Evolutionary conservation across 2,329 filamentous ascomycete species (phyloP), one percentile per base, ranked within the genome.

Genomic region (Emergomyces orientalis): DNA sequence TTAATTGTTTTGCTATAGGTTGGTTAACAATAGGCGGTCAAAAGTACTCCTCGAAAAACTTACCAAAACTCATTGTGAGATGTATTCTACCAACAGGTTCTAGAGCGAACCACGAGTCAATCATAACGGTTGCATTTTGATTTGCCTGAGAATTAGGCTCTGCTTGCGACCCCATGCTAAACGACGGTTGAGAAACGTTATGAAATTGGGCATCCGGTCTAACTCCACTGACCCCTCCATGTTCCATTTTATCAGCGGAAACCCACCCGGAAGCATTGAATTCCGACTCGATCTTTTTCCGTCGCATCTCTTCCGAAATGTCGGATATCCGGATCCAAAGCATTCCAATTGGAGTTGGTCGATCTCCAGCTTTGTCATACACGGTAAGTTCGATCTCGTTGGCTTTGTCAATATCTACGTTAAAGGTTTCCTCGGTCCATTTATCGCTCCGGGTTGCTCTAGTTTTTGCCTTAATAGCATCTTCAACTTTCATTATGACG

Each of bases 381-480:
- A 99, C 92, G 0, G 91, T 97, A 61, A 99, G 85, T 74, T 99
- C 94, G 65, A 99, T 91, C 77, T 99, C 94, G 76, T 99, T 99
- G 60, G 94, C 94, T 79, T 97, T 97, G 77, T 97, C 93, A 63
- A 99, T 94, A 67, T 94, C 90, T 65, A 99, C 88, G 63, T 87
- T 91, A 75, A 97, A 94, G 43, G 87, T 85, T 77, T 99, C 94
- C 69, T 91, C 90, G 51, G 91, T 87, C 93, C 93, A 99, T 71
- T 86, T 86, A 76, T 99, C 94, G 65, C 83, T 96, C 63, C 92
- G 84, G 11, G 92, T 91, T 1, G 88, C 84, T 74, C 86, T 90
- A 30, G 94, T 99, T 68, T 91, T 86, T 49, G 91, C 92, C 70
- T 95, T 91, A 65, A 97, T 86, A 61, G 88, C 86, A 76, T 99